Evolutionary conservation across 768 basidiomycete species (phyloP).

Genomic region (Dioszegia hungarica): DNA sequence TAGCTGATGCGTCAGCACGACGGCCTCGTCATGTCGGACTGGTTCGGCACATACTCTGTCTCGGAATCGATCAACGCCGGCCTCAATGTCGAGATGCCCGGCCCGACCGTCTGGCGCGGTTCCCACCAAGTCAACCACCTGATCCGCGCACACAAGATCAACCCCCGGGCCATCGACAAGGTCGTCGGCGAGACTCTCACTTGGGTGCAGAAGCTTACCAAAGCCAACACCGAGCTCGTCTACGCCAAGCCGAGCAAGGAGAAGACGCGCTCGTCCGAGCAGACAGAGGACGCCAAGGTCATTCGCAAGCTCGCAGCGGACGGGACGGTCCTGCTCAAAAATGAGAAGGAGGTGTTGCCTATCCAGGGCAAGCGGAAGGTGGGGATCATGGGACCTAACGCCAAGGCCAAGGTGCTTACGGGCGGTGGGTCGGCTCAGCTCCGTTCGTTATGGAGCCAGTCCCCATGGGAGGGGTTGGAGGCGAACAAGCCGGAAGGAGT

Average conservation of each 20-base stretch:
- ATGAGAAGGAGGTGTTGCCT: conserved; percentile 58
- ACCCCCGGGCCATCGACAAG: conserved; percentile 26
- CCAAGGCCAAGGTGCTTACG: conserved; percentile 43
- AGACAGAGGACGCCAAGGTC: conserved; percentile 57
- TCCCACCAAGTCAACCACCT: conserved; percentile 13
- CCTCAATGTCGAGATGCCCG: conserved; percentile 52
- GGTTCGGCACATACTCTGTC: conserved; percentile 55
- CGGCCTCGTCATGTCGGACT: conserved; percentile 62
- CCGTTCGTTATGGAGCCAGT: conserved; percentile 63
- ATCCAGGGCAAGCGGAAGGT: conserved; percentile 56
- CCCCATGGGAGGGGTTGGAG: conserved; percentile 62
- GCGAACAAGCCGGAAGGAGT: conserved; percentile 55
- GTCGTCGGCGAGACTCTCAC: conserved; percentile 61
- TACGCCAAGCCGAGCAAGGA: conserved; percentile 43
- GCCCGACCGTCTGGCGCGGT: conserved; percentile 20
- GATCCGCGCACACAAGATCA: conserved; percentile 53
- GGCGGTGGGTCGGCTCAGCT: conserved; percentile 72
- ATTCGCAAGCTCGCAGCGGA: conserved; percentile 60
- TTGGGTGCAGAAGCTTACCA: conserved; percentile 66
- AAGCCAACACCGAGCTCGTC: conserved; percentile 62
- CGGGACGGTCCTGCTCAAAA: conserved; percentile 71
- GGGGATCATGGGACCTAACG: conserved; percentile 62
- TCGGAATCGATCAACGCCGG: conserved; percentile 59
- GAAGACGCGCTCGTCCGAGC: conserved; percentile 9
- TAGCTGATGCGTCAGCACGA: too few relatives aligned